A percentile compares a stretch with the other conserved stretches of the same genome.
Evolutionary conservation across 345 rosid genomes (phyloP).

Genomic region (Melastoma malabathricum): DNA sequence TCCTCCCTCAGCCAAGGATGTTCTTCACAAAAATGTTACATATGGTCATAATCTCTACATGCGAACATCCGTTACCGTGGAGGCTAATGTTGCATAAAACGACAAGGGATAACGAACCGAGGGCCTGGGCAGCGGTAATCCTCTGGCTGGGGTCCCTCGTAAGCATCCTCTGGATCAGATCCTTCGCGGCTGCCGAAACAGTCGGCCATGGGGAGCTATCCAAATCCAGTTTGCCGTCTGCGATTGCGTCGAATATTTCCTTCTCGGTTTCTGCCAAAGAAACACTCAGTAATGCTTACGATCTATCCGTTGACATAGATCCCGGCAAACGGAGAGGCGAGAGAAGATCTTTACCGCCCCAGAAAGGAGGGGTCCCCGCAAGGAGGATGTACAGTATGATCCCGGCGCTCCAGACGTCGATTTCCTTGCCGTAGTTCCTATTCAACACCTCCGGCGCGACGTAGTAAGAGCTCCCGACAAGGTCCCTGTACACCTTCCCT

Average conservation of each 20-base stretch:
- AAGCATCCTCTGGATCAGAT: slow-evolving; percentile 59
- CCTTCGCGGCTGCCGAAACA: slow-evolving; percentile 66
- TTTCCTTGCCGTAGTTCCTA: slow-evolving; percentile 72
- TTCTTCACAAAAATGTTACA: slow-evolving; percentile 22
- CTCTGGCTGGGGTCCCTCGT: slow-evolving; percentile 56
- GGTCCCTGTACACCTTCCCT: slow-evolving; percentile 54
- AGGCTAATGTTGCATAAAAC: no score
- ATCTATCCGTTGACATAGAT: background rate
- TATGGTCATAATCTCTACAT: no score
- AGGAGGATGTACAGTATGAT: slow-evolving; percentile 85
- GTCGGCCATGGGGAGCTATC: slow-evolving; percentile 61
- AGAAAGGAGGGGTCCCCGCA: slow-evolving; percentile 87
- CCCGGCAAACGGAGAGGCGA: background rate
- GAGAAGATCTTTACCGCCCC: slow-evolving; percentile 50
- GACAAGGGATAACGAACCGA: slow-evolving; percentile 42
- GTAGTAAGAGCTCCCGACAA: slow-evolving; percentile 81
- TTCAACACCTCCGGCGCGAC: slow-evolving; percentile 83
- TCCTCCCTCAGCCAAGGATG: slow-evolving; percentile 76
- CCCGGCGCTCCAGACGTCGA: slow-evolving; percentile 93
- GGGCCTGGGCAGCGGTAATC: slow-evolving; percentile 59
- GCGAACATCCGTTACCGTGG: no score
- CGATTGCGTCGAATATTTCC: slow-evolving; percentile 43
- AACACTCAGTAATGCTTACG: background rate
- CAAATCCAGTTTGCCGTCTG: slow-evolving; percentile 47
- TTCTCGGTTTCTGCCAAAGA: slow-evolving; percentile 48